Conservation (phyloP, 257 asterid species). For the Forsythia viridissima region DNA sequence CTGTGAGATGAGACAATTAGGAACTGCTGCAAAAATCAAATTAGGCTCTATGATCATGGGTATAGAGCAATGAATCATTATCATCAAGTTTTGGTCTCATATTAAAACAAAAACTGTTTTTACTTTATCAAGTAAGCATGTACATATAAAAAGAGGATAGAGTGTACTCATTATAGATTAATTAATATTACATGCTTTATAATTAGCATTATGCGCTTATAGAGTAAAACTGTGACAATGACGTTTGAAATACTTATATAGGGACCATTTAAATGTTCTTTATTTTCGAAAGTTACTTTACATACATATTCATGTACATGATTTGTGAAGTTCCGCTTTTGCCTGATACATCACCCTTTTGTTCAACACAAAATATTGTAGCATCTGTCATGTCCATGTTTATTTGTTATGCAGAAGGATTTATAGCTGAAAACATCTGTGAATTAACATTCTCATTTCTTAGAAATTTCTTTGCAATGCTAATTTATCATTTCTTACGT, state of each 20-base stretch:
- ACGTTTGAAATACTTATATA: neutral
- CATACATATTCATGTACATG: neutral
- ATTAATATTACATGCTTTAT: too few relatives aligned
- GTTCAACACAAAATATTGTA: neutral
- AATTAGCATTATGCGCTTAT: too few relatives aligned
- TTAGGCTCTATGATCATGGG: too few relatives aligned
- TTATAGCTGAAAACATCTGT: neutral
- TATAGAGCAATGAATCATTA: too few relatives aligned
- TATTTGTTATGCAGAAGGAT: neutral
- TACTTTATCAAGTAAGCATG: too few relatives aligned
- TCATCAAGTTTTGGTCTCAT: too few relatives aligned
- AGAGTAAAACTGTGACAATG: neutral
- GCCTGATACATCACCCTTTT: neutral
- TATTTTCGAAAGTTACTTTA: neutral
- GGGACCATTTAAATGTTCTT: neutral
- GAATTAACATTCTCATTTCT: neutral
- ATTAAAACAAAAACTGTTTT: too few relatives aligned
- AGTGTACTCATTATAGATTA: too few relatives aligned
- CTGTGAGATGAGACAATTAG: too few relatives aligned
- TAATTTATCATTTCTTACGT: neutral
- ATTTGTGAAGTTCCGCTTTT: neutral
- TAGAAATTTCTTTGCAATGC: neutral
- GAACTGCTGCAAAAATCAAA: too few relatives aligned
- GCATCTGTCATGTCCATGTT: neutral
- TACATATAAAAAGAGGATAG: too few relatives aligned